Base-by-base conservation (phyloP, 1,139 yeast species). In the Suhomyces coccinellae region DNA sequence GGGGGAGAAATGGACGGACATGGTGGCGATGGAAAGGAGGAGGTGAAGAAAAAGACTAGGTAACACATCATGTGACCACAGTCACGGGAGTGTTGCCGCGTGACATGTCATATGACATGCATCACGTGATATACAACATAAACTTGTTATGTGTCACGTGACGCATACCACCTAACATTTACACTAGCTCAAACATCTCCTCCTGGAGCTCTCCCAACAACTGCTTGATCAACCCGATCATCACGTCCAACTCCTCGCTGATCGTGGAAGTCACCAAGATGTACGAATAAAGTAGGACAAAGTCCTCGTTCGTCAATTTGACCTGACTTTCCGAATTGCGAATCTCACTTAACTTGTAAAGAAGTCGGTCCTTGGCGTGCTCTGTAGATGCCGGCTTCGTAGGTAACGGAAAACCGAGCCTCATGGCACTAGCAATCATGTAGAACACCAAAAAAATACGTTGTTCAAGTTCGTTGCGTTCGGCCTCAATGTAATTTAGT, bases 321-420 rank as follows among this genome's bases (percentile, higher is more conserved):
- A 61, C 61, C 30, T 53, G 58, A 26, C 52, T 38, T 6, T 61
- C 54, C 3, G 52, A 50, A 6, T 46, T 52, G 15, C 52, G 62
- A 11, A 80, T 70, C 47, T 79, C 80, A 46, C 77, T 79, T 52
- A 87, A 69, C 55, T 85, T 86, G 38, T 73, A 77, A 53, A 87
- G 69, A 69, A 87, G 72, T 31, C 91, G 66, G 51, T 84, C 88
- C 56, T 83, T 80, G 0, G 95, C 86, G 59, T 84, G 87, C 41
- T 81, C 87, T 0, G 89, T 84, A 0, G 89, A 82, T 0, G 95
- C 95, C 4, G 91, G 84, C 53, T 83, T 83, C 30, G 77, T 79
- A 0, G 95, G 95, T 26, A 87, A 61, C 1, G 96, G 95, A 50
- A 87, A 80, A 3, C 90, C 90, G 20, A 88, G 67, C 44, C 81